Base-by-base conservation (phyloP, 352 stramenopile genomes). In the Phytophthora boehmeriae region DNA sequence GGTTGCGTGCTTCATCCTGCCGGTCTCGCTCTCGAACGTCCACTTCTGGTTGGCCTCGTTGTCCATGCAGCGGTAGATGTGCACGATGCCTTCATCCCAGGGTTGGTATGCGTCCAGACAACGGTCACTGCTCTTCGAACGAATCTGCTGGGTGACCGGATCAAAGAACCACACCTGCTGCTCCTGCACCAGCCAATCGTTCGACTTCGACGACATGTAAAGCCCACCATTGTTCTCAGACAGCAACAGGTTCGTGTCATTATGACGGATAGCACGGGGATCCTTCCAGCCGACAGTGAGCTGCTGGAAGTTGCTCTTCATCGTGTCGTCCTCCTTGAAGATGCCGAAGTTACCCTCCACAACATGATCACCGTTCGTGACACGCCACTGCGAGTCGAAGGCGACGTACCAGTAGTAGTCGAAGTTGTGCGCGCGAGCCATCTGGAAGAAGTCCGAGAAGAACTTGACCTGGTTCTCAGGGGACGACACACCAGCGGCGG, bases 391-490 rank as follows among this genome's bases (percentile, higher is more conserved):
- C 14, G 74, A 75, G 57, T 90, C 80, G 46, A 88, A 89, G 11
- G 68, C 74, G 16, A 72, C 59, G 47, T 86, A 92, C 68, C 75
- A 92, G 70, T 83, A 92, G 71, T 88, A 88, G 23, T 75, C 52
- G 30, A 86, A 63, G 30, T 75, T 52, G 39, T 76, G 69, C n/a
- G 64, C 58, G 28, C 53, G 49, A 1, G 74, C 78, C 59, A 80
- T 66, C 20, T 63, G 57, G 57, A 85, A 86, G 54, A 90, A 90
- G 71, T 92, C 69, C n/a, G 68, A 59, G 51, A 88, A 88, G 63
- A 77, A 90, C 54, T 75, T 70, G 54, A 63, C 69, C 57, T 86
- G 71, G 66, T 79, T 81, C 16, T 55, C 71, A 1, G 69, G 60
- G 16, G 80, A 71, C 3, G 80, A 69, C 1, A 75, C 66, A 25